Evolutionary conservation across 2,329 filamentous ascomycete genomes (phyloP), one percentile per base, ranked within the genome.

Genomic region (Ascocoryne sarcoides): DNA sequence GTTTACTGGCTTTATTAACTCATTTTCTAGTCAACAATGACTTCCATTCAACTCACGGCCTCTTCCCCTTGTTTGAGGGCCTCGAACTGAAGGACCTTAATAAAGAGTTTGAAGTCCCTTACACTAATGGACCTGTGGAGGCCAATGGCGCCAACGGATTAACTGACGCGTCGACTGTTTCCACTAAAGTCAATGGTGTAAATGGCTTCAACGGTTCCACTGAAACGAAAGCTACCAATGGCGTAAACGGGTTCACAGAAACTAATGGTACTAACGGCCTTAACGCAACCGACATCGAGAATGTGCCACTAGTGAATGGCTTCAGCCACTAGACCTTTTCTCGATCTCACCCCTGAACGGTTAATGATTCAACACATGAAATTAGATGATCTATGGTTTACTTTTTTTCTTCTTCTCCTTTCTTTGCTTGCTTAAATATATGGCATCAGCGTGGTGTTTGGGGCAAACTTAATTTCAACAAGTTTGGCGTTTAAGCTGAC

Each of bases 11-110:
- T n/a, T n/a, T n/a, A n/a, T n/a, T n/a, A n/a, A n/a, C 59, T 61
- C 45, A 60, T 39, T n/a, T 26, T 33, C 17, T 50, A 89, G 92
- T 98, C 19, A 88, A 98, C 69, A 98, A 98, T 59, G 88, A 98
- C 62, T 98, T 98, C 79, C 87, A 94, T 61, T 73, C 87, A 54
- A 78, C 77, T 40, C 73, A 78, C 38, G 81, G 79, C 40, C 84
- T 98, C 52, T 96, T 95, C 61, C 75, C 84, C 33, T 70, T 96
- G 18, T 92, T 98, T 60, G 75, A 89, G 12, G 87, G 78, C 17
- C 71, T 98, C 3, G 62, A 74, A 45, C 77, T 85, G n/a, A 65
- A 76, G 33, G 74, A 79, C 46, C 65, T 88, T 36, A 74, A 84
- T 47, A 63, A 67, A 43, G 47, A 50, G 23, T 56, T 58, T 32